Evolutionary conservation across 495 filamentous ascomycete genomes (phyloP).

Genomic region (Xylaria venustula): DNA sequence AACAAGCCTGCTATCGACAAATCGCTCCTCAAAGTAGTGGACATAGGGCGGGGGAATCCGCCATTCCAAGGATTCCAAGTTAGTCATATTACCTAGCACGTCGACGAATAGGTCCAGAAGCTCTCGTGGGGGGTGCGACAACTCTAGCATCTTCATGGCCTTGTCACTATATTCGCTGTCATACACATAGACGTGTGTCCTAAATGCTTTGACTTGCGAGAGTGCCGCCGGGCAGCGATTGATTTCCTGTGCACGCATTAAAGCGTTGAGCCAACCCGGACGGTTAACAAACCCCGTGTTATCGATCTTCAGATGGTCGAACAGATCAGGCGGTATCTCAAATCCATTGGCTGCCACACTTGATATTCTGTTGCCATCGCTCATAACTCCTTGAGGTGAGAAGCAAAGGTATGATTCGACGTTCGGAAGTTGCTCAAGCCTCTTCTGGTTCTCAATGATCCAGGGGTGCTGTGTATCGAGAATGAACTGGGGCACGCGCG

Average conservation of each 20-base stretch:
- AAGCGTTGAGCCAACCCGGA: background rate
- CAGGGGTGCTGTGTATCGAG: constrained; percentile 2
- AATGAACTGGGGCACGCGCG: constrained; percentile 6
- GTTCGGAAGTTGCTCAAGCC: background rate
- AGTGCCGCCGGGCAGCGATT: background rate
- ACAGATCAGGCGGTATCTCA: constrained; percentile 4
- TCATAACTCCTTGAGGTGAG: background rate
- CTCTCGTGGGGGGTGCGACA: background rate
- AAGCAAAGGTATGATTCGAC: constrained; percentile 3
- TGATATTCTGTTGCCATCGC: background rate
- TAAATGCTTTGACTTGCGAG: background rate
- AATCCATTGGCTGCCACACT: background rate
- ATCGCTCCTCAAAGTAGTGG: background rate
- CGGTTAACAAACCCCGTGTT: background rate
- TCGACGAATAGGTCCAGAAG: background rate
- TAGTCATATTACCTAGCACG: constrained; percentile 7
- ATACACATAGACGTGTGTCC: background rate
- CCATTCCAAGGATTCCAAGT: constrained; percentile 4
- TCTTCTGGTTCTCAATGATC: background rate
- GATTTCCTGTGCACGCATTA: background rate
- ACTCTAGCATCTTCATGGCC: background rate
- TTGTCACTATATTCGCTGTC: background rate
- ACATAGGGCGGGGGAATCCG: background rate
- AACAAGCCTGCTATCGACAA: background rate
- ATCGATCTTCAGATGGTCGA: constrained; percentile 1